Percentiles rank a stretch among this genome's conserved stretches.
Conservation (phyloP, 805 yeast species). For the Saturnispora halmiae region DNA sequence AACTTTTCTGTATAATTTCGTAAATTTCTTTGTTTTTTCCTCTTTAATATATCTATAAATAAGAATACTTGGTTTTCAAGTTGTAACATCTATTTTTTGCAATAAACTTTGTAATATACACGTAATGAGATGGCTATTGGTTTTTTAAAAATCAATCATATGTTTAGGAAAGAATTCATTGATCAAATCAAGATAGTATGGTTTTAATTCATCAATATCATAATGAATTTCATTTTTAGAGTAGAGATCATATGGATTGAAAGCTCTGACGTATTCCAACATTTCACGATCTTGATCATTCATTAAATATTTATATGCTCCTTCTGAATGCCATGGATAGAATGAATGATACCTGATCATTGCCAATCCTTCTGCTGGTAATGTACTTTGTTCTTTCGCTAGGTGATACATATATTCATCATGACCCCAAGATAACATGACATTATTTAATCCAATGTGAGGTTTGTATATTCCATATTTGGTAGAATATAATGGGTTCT, state of each 20-base stretch:
- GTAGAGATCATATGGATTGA: slow-evolving; percentile 61
- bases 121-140: too few relatives aligned
- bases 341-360: slow-evolving; percentile 71
- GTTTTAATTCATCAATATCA: slow-evolving; percentile 42
- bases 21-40: too few relatives aligned
- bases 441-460: slow-evolving; percentile 58
- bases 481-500: slow-evolving; percentile 55
- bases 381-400: slow-evolving; percentile 52
- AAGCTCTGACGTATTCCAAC: slow-evolving; percentile 55
- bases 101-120: too few relatives aligned
- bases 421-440: slow-evolving; percentile 72
- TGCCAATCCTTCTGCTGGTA: slow-evolving; percentile 60
- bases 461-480: slow-evolving; percentile 59
- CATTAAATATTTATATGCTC: slow-evolving; percentile 58
- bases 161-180: slow-evolving; percentile 58
- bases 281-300: slow-evolving; percentile 50
- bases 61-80: too few relatives aligned
- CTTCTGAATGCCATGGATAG: slow-evolving; percentile 70
- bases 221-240: slow-evolving; percentile 46
- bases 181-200: slow-evolving; percentile 52
- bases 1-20: too few relatives aligned
- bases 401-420: slow-evolving; percentile 72
- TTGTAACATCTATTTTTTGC: too few relatives aligned
- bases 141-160: slow-evolving; percentile 42
- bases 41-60: too few relatives aligned